Base-by-base conservation (phyloP, 2,329 filamentous ascomycete genomes). In the Sphaerulina vaccinii region DNA sequence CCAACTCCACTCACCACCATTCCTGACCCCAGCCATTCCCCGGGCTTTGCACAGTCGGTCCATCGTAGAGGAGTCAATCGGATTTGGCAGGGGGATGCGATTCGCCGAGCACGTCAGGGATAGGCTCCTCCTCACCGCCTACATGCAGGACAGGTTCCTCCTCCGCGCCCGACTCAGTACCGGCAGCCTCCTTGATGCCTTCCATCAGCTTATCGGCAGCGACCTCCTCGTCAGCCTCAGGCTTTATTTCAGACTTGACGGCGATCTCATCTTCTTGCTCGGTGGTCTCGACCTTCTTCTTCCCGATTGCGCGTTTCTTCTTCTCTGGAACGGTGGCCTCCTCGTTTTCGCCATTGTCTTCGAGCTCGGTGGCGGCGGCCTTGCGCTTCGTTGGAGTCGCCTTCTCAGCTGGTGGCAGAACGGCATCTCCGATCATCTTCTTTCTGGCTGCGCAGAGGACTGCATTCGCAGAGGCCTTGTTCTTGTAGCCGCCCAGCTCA, bases 381-480 rank as follows among this genome's bases (percentile, higher is more conserved):
- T 32, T 42, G 18, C 15, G 22, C 23, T 49, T 48, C 32, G 37
- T 49, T 2, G 36, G 36, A 22, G 36, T 49, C 5, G 37, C 37
- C 23, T 21, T 40, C 46, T 40, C 29, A n/a, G 46, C 44, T 3
- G 44, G 33, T 7, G 46, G 46, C 22, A 40, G 13, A 22, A 40
- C 41, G 18, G 35, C 37, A 5, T 40, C 46, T 90, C 95, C 75
- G 86, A 93, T 70, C 87, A 86, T 64, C 72, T 95, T 60, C 67
- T 95, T 50, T 88, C 88, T 21, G 76, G 81, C 18, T 80, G 86
- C 76, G 79, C 90, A 8, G 36, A 43, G 62, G n/a, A 50, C 49
- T 3, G 52, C 58, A 38, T 44, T 56, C 0, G 61, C 60, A 3
- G 61, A 62, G 1, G 47, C 53, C 1, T 23, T 27, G 37, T 46